Conservation (phyloP, 2,329 filamentous ascomycete species). For the Chaetomiaceae sp. region DNA sequence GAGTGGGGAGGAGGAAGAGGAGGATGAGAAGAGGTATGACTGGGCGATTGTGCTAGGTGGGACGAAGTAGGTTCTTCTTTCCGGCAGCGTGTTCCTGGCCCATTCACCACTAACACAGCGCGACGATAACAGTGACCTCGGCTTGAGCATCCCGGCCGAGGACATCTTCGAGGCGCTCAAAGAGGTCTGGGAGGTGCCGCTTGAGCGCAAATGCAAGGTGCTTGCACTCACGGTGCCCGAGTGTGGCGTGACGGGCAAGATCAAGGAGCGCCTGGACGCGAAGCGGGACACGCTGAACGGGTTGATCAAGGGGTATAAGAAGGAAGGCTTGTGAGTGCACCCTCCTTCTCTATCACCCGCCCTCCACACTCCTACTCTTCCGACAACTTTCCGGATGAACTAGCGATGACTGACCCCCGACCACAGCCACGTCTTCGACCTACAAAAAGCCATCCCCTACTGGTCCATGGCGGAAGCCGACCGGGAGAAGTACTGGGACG, state of each 20-base stretch:
- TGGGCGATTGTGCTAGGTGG: conserved; percentile 60
- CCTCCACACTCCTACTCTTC: not conserved
- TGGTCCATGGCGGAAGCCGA: conserved; percentile 41
- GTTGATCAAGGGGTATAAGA: conserved; percentile 44
- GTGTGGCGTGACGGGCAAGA: conserved; percentile 26
- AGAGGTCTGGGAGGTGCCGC: conserved; percentile 43
- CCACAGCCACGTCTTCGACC: conserved; percentile 50
- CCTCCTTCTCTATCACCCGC: conserved; percentile 9
- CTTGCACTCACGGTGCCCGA: conserved; percentile 60
- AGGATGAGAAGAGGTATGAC: conserved; percentile 36
- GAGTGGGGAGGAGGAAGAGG: conserved; percentile 10
- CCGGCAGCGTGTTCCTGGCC: not conserved
- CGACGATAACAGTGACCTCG: conserved; percentile 41
- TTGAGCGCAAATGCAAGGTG: conserved; percentile 46
- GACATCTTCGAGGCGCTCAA: conserved; percentile 45
- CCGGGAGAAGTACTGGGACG: conserved; percentile 50
- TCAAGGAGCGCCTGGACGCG: conserved; percentile 26
- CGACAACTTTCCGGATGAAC: conserved; percentile 1
- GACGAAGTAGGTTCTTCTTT: conserved; percentile 42
- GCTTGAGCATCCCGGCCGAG: conserved; percentile 31
- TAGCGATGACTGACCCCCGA: conserved; percentile 13
- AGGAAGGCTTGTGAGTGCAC: conserved; percentile 45
- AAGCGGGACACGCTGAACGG: conserved; percentile 44
- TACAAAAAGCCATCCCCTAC: conserved; percentile 49
- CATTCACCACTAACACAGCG: not conserved